These are phyloP conservation scores for Salicornia ramosissima DNA, from an alignment of 148 eudicot genomes.

Conservation along the genomic window DNA sequence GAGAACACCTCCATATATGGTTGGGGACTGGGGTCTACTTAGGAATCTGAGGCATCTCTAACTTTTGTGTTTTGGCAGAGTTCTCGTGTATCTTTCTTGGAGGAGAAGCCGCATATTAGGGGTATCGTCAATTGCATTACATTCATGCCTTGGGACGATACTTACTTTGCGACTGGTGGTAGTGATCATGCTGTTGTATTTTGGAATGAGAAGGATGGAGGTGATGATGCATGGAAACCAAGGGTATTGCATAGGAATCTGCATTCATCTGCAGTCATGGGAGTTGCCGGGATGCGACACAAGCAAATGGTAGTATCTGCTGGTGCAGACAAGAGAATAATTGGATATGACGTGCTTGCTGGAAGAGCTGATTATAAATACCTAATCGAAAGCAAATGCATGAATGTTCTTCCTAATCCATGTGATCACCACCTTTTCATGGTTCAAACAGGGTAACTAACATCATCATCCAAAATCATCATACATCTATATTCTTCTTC, in stretches of 20 bases:
- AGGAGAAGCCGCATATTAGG: constrained; percentile 78
- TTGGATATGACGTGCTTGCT: constrained; percentile 63
- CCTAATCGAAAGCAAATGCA: constrained; percentile 94
- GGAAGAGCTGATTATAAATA: constrained; percentile 77
- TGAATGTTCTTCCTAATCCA: constrained; percentile 93
- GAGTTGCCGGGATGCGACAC: constrained; percentile 92
- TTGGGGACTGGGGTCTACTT: too few relatives aligned
- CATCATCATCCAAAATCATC: neutral
- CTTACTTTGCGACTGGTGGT: constrained; percentile 74
- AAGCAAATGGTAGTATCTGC: constrained; percentile 69
- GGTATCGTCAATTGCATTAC: constrained; percentile 79
- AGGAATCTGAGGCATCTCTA: neutral
- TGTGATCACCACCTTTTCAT: constrained; percentile 90
- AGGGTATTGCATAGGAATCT: constrained; percentile 58
- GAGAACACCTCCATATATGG: too few relatives aligned
- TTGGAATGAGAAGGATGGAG: constrained; percentile 67
- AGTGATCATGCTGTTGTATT: constrained; percentile 89
- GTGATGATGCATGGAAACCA: constrained; percentile 62
- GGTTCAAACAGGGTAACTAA: constrained; percentile 93
- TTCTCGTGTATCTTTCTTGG: constrained; percentile 62
- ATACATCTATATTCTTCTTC: neutral
- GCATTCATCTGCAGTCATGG: constrained; percentile 98
- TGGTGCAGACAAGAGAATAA: constrained; percentile 84
- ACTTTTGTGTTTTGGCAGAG: constrained; percentile 37
- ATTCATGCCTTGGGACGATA: constrained; percentile 91